Evolutionary conservation across 805 yeast species (phyloP).

Genomic region (Wickerhamiella hasegawae): DNA sequence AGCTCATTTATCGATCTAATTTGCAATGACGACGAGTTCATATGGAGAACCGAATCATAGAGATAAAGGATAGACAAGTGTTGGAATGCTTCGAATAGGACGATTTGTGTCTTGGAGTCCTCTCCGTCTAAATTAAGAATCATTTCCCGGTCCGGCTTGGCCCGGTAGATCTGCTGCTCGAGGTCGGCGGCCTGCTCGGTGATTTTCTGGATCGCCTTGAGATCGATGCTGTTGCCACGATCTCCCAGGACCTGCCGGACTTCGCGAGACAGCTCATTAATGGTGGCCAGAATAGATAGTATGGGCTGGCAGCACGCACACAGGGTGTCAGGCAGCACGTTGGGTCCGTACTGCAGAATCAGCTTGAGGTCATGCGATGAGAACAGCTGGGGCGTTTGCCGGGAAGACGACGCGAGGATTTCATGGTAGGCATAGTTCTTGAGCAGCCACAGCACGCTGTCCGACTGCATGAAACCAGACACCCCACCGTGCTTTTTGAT

Average conservation of each 20-base stretch:
- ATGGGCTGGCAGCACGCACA: conserved; percentile 58
- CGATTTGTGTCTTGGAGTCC: conserved; percentile 50
- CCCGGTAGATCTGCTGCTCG: conserved; percentile 32
- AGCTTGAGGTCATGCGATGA: conserved; percentile 42
- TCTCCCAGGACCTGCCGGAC: conserved; percentile 17
- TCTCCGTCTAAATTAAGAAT: conserved; percentile 25
- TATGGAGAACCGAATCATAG: conserved; percentile 43
- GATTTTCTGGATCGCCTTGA: conserved; percentile 8
- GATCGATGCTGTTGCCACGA: conserved; percentile 5
- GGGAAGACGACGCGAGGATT: conserved; percentile 45
- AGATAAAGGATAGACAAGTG: conserved; percentile 51
- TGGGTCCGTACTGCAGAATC: conserved; percentile 25
- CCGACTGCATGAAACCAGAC: conserved; percentile 31
- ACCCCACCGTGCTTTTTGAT: conserved; percentile 50
- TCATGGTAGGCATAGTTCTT: conserved; percentile 74
- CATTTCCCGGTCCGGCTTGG: conserved; percentile 37
- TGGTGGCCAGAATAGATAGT: conserved; percentile 52
- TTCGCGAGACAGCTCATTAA: conserved; percentile 41
- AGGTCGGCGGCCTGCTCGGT: conserved; percentile 20
- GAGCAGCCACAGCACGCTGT: conserved; percentile 53
- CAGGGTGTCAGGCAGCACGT: conserved; percentile 43
- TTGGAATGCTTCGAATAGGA: conserved; percentile 58
- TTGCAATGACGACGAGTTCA: conserved; percentile 47
- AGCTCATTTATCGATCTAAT: conserved; percentile 42
- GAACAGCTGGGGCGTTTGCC: conserved; percentile 44